A percentile compares a stretch with the other conserved stretches of the same genome.
These are phyloP conservation scores for Cutaneotrichosporon dermatis DNA, from an alignment of 1,284 basidiomycete genomes.

Conservation along the genomic window DNA sequence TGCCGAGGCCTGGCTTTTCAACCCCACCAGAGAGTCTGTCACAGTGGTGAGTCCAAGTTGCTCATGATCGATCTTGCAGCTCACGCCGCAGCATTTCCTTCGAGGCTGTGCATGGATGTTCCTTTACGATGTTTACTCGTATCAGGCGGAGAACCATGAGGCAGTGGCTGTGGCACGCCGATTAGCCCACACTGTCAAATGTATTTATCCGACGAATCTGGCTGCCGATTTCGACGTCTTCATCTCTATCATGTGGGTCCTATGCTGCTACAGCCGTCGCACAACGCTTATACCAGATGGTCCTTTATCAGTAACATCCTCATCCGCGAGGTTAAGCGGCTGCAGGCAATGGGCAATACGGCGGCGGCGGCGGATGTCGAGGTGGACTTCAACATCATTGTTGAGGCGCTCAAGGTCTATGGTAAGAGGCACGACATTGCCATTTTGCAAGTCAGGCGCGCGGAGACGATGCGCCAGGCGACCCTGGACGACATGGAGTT, in stretches of 20 bases:
- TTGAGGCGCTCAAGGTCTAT: conserved; percentile 24
- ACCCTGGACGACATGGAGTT: conserved; percentile 25
- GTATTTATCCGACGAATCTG: conserved; percentile 8
- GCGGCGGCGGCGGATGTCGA: conserved; percentile 22
- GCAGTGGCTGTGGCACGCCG: conserved; percentile 35
- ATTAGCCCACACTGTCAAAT: conserved; percentile 22
- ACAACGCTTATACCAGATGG: conserved; percentile 21
- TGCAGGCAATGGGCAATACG: conserved; percentile 24
- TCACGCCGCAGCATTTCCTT: conserved; percentile 29
- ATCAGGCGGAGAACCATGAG: conserved; percentile 28
- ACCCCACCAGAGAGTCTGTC: conserved; percentile 11
- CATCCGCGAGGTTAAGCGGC: conserved; percentile 38
- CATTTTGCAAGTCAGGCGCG: conserved; percentile 28
- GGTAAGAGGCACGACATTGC: conserved; percentile 1
- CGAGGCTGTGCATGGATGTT: conserved; percentile 45
- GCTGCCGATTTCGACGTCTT: conserved; percentile 26
- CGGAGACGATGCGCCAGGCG: conserved; percentile 22
- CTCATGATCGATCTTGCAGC: neutral
- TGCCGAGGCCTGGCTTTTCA: neutral
- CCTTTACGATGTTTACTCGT: conserved; percentile 37
- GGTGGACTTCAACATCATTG: conserved; percentile 29
- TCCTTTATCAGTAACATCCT: conserved; percentile 36
- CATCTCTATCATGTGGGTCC: conserved; percentile 36
- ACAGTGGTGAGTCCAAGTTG: conserved; percentile 25
- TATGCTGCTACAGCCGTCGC: too few relatives aligned